A percentile compares a stretch with the other conserved stretches of the same genome.
phyloP scores from a whole-genome alignment of 2,329 filamentous ascomycete genomes.

The Clathrospora elynae region DNA sequence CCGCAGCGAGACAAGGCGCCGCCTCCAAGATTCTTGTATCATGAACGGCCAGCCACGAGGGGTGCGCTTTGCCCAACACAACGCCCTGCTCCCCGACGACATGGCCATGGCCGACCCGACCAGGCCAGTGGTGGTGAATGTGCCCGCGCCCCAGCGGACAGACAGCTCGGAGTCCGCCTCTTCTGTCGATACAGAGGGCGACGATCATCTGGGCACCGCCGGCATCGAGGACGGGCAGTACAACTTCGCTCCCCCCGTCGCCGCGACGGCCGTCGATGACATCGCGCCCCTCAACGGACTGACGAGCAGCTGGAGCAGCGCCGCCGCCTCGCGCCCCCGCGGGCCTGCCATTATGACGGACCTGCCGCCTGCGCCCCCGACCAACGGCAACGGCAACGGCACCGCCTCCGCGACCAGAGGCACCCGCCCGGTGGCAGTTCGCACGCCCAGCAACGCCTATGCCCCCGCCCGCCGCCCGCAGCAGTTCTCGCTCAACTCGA shows the following conservation, averaged over 20 bases:
- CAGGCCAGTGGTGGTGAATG: conserved; percentile 41
- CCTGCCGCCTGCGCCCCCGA: conserved; percentile 35
- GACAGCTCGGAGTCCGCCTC: conserved; percentile 54
- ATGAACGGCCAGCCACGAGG: conserved; percentile 34
- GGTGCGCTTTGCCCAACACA: conserved; percentile 38
- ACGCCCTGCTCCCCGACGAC: conserved; percentile 19
- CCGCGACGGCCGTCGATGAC: conserved; percentile 41
- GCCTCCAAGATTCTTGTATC: conserved; percentile 5
- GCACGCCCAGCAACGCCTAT: conserved; percentile 58
- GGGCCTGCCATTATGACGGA: conserved; percentile 34
- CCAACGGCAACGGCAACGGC: conserved; percentile 31
- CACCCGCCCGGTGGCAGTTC: conserved; percentile 50
- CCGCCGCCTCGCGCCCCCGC: conserved; percentile 30
- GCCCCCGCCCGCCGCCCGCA: conserved; percentile 55
- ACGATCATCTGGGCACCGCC: conserved; percentile 52
- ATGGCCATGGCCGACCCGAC: conserved; percentile 33
- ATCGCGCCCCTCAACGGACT: conserved; percentile 38
- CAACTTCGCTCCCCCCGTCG: conserved; percentile 48
- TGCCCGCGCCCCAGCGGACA: conserved; percentile 22
- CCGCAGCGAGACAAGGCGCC: conserved; percentile 9
- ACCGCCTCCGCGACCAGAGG: conserved; percentile 26
- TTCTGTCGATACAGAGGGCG: conserved; percentile 51
- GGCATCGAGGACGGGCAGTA: conserved; percentile 48
- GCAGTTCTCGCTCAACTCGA: conserved; percentile 53
- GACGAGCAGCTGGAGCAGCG: conserved; percentile 32